Base-by-base conservation (phyloP, 2,329 filamentous ascomycete genomes). In the Alternaria tenuissima region DNA sequence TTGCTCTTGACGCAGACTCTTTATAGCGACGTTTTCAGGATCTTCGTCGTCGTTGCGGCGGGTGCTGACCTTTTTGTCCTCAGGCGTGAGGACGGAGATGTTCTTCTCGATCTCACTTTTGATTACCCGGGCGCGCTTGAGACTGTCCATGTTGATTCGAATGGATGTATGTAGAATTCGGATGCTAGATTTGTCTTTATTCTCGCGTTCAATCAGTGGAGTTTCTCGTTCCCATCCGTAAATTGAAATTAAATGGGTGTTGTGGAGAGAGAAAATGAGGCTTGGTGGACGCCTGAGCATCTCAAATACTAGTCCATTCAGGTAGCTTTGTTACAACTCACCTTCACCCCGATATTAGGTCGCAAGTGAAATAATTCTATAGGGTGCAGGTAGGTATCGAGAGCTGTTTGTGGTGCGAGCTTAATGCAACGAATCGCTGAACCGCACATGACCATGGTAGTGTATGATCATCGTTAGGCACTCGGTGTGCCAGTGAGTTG, bases 11-110 rank as follows among this genome's bases (percentile, higher is more conserved):
- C 78, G 77, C 7, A 80, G 65, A 0, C 24, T 55, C 44, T 70
- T 73, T 65, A 80, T 79, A 24, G 71, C 58, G 16, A 65, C 59
- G 60, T 78, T 75, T 20, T 80, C 77, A 1, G 70, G 68, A 57
- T 77, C 68, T 3, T 69, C 61, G 36, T 74, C 61, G 20, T 54
- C 44, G 8, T 20, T 16, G 16, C 38, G 53, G 28, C 48, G 42
- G 14, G 26, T 48, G 41, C 18, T 36, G 14, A 36, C 55, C 9
- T 32, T 48, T 8, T 61, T 48, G 1, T 57, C 34, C 28, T 46
- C 54, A 2, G 61, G 41, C 32, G 63, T 59, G 6, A 69, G 54
- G 16, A 69, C 48, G 3, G 67, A 47, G 38, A 65, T 46, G 30
- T 59, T 66, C 46, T 57, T 57, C 26, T 62, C 14, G 39, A 67